Base-by-base conservation (phyloP, 1,284 basidiomycete genomes). In the Trichosporon ovoides region DNA sequence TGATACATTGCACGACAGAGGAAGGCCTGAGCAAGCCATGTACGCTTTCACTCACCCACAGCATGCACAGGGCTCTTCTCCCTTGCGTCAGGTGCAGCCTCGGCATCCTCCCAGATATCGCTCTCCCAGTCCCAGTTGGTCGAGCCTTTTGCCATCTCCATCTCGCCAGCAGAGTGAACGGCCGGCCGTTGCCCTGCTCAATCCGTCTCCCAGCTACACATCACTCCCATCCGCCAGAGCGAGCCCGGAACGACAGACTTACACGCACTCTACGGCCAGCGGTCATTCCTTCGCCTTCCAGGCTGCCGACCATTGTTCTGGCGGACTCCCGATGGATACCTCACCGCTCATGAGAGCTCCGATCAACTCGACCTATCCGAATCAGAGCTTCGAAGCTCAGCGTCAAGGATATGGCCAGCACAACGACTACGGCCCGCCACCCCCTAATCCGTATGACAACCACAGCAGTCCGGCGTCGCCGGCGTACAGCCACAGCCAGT, bases 401-500 rank as follows among this genome's bases (percentile, higher is more conserved):
- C 52, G 28, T 13, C 52, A 40, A 33, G 56, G 50, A n/a, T 49
- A 50, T 18, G 24, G 19, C 18, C 48, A 53, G 9, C 22, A 38
- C 22, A 13, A 50, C 20, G 37, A 46, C 52, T 57, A 50, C 48
- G 40, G 40, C 7, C 19, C 40, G 16, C 53, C 43, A 56, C 52
- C 59, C 53, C 34, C 53, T 18, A 36, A 57, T 34, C 37, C 54
- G 34, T 59, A 55, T 61, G 49, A 51, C 63, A 56, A 43, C 64
- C 52, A 56, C 66, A 43, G 66, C 68, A 20, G 58, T 64, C 43
- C 24, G 22, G 43, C 43, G 16, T 48, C 43, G 14, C 43, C 43
- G 16, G 43, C 43, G 12, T 48, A 48, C 43, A 48, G 28, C 59
- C 63, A 66, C 14, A 63, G 62, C 13, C 60, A 59, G 38, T 61